Evolutionary conservation across 83 land plant genomes (phyloP), one percentile per base, ranked within the genome.

Genomic region (Picea engelmannii): DNA sequence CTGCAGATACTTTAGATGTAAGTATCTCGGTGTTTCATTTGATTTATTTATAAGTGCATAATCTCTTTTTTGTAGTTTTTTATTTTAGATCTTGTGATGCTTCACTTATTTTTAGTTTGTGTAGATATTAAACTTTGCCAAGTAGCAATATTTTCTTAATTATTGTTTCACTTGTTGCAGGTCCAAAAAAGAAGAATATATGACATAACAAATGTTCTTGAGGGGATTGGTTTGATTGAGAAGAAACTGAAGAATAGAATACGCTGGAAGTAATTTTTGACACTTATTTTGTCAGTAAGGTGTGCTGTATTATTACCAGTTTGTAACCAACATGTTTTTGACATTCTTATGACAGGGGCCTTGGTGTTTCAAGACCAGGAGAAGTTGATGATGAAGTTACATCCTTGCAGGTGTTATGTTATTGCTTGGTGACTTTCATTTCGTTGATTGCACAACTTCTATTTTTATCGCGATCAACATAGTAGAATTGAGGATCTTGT

Each of bases 211-310:
- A 96, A 96, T 92, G 99, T 96, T 11, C 81, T 96, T 18, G 99
- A 96, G 85, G 99, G 99, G 58, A 93, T 96, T 84, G 99, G 98
- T 13, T 89, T 96, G n/a, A 96, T 96, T 80, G 99, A 96, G 80
- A 96, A 96, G 87, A 96, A 95, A 79, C 86, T 93, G 38, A 96
- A 96, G 69, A 96, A 96, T 81, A 93, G 91, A 84, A 95, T 96
- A 58, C 88, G 83, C 12, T 96, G 99, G 99, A 96, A 92, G 99
- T 96, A 88, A 88, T 79, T 69, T 35, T 74, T 5, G 8, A 61
- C 23, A 13, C 59, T 44, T 44, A 9, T 38, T 49, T 77, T 25
- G 35, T n/a, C 59, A 5, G 25, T 27, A 47, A 25, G 80, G 25
- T 49, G 17, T 59, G 38, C 65, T 78, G 59, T 47, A 4, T 49